Evolutionary conservation across 257 asterid genomes (phyloP), one percentile per base, ranked within the genome.

Genomic region (Lycium ferocissimum): DNA sequence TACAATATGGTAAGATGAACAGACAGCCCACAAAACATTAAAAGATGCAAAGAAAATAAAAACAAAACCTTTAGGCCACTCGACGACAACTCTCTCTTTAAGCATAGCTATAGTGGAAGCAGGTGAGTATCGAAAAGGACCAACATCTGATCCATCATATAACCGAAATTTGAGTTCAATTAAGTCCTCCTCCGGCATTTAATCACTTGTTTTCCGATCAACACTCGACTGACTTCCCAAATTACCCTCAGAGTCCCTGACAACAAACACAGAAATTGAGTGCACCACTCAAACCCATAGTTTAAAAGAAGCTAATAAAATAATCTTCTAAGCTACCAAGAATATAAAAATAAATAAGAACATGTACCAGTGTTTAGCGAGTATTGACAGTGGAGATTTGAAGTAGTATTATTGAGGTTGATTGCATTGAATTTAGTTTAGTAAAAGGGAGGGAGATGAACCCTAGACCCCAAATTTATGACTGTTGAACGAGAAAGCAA

Each of bases 141-240:
- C 98, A 86, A 95, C 91, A 87, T 95, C 98, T 81, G 98, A 95
- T 91, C 98, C 98, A 94, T 95, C 98, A 87, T 92, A 91, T 86
- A 95, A 88, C 85, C 99, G 92, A 92, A 95, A 94, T 92, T 95
- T 95, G 81, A 94, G 89, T 95, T 94, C 96, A 72, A 94, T 91
- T 80, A 90, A 86, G 54, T 87, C 89, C 84, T 89, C 90, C 73
- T 90, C 92, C 85, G 90, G 91, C 92, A 90, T 88, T 87, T 87
- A 86, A 87, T 63, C 45, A 45, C 51, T 57, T 38, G 38, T 18
- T 26, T 18, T 61, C 62, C 47, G 79, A 67, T 82, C 78, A 49
- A 70, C 18, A 58, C 20, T 47, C 10, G 18, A 43, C 76, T 56
- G 18, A 43, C 76, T 56, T 12, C 10, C 61, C 82, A 79, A 73